Base-by-base conservation (phyloP, 495 filamentous ascomycete species). In the Hypomontagnella submonticulosa region DNA sequence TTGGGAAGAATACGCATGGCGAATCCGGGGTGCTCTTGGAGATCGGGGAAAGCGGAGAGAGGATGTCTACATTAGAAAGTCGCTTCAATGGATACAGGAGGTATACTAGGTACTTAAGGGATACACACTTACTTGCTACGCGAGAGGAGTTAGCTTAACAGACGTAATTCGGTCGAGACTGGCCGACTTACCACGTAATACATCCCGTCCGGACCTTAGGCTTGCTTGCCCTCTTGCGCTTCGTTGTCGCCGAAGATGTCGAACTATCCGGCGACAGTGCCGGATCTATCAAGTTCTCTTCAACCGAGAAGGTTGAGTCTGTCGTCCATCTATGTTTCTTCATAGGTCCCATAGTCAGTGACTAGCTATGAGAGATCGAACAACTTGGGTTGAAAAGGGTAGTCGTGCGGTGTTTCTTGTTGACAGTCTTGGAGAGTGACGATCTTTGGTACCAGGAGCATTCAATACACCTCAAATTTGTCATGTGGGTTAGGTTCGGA, bases 141-240 rank as follows among this genome's bases (percentile, higher is more conserved):
- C 0, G 2, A 23, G 20, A 40, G n/a, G n/a, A 15, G 41, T 60
- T 57, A 56, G 55, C 19, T 27, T n/a, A 57, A 15, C 20, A 53
- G 37, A 30, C 12, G 19, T 9, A 23, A 18, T 23, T 42, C 18
- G 15, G 10, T 38, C 18, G 18, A 36, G 8, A 8, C 15, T 8
- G 44, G 32, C 10, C n/a, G 36, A 60, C 66, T 62, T 15, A 70
- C 67, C 67, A 70, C 7, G 67, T 70, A 11, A 70, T 66, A 53
- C 67, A 70, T 1, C 67, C 67, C 11, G 67, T 70, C 40, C 67
- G 49, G 27, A 66, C 67, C 42, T 70, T 70, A 6, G 67, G 67
- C 40, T 61, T 62, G 62, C 67, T 70, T 27, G 67, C 62, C 27
- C 67, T 57, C 52, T 65, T 70, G 1, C 67, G 67, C 13, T 70